Evolutionary conservation across 2,329 filamentous ascomycete species (phyloP), one percentile per base, ranked within the genome.

Genomic region (Fragosphaeria purpurea): DNA sequence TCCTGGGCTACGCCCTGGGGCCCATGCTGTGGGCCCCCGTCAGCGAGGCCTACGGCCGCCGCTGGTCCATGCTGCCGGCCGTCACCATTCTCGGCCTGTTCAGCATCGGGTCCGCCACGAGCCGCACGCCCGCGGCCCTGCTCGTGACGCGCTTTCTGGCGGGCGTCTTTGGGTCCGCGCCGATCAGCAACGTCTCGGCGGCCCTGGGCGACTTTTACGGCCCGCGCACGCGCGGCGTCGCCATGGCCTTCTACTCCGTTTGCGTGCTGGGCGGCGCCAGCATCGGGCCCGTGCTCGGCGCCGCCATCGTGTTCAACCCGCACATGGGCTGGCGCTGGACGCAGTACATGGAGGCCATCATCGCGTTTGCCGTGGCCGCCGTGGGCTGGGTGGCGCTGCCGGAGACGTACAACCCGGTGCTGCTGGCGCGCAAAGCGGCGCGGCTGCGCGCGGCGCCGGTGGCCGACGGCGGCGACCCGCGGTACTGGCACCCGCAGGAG

Each of bases 91-190:
- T 74, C 10, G 69, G 60, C 1, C 52, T 74, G 8, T 74, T 75
- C 58, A 70, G 67, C 13, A 70, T 76, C 46, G 71, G 67, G 5
- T 67, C 68, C 1, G 72, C 69, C 3, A 63, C 58, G 4, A 51
- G 50, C 31, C 47, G 39, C 9, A 81, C 76, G 55, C 77, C 82
- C 50, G 68, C 69, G 39, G 76, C 77, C 1, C 67, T 88, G 3
- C 66, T 87, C 37, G 72, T 85, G 11, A 70, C 85, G 40, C 77
- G 83, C 11, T 86, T 86, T 65, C 75, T 87, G 45, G 76, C 77
- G 13, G 80, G 81, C 38, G 64, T 76, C 4, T 82, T 83, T 57
- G 81, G 79, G 6, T 77, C 78, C 0, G 79, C 79, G 0, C 77
- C 80, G 1, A 64, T 85, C 55, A 82, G 79, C n/a, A 83, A 83